Conservation (phyloP, 2,329 filamentous ascomycete genomes). For the Raffaelea ambrosiae region DNA sequence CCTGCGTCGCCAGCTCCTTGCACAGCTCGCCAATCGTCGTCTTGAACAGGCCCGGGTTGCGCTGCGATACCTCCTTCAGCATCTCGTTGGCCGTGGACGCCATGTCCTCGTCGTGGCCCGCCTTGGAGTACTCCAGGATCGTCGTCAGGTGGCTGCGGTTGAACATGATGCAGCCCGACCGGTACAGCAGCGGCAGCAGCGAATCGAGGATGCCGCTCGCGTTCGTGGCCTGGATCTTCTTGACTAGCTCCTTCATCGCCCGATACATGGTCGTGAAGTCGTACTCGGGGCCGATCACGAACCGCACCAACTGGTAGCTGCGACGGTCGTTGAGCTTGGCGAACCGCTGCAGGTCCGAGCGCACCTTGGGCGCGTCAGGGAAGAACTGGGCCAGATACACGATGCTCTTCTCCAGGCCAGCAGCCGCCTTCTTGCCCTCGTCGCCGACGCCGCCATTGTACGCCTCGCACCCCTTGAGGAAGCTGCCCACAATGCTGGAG, state of each 20-base stretch:
- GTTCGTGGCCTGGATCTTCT: slow-evolving; percentile 64
- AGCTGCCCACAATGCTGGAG: slow-evolving; percentile 64
- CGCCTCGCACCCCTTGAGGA: slow-evolving; percentile 75
- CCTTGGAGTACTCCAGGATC: slow-evolving; percentile 81
- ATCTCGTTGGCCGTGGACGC: slow-evolving; percentile 77
- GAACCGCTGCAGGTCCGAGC: slow-evolving; percentile 78
- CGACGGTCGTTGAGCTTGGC: slow-evolving; percentile 85
- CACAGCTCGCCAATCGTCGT: slow-evolving; percentile 88
- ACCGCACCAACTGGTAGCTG: slow-evolving; percentile 81
- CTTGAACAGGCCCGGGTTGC: slow-evolving; percentile 84
- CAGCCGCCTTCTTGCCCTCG: slow-evolving; percentile 60
- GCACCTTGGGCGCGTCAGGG: slow-evolving; percentile 64
- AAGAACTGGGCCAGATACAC: slow-evolving; percentile 65
- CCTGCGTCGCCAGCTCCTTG: slow-evolving; percentile 72
- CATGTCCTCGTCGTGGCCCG: slow-evolving; percentile 63
- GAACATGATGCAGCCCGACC: slow-evolving; percentile 76
- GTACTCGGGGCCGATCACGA: slow-evolving; percentile 73
- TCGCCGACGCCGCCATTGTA: slow-evolving; percentile 83
- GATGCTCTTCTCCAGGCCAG: slow-evolving; percentile 63
- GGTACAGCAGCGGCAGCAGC: slow-evolving; percentile 72
- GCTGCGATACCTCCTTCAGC: slow-evolving; percentile 82
- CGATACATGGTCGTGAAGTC: slow-evolving; percentile 89
- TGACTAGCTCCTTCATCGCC: slow-evolving; percentile 82
- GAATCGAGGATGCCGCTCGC: slow-evolving; percentile 66
- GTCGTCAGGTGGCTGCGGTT: slow-evolving; percentile 89